These are phyloP conservation scores for Boletellus sp. DNA, from an alignment of 1,284 basidiomycete species.

Conservation along the genomic window DNA sequence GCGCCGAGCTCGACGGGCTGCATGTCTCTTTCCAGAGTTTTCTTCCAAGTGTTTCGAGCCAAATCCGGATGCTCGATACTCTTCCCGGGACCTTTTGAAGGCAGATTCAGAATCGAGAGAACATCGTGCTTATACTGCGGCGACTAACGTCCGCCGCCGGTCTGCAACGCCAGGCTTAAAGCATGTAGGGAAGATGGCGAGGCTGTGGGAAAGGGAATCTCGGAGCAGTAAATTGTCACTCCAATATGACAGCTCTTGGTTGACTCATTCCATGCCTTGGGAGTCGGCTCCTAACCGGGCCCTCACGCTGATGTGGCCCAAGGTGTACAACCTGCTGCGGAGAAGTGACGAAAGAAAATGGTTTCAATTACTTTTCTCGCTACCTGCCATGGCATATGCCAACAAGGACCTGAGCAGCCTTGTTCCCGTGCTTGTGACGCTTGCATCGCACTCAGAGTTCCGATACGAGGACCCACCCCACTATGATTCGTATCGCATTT, in stretches of 20 bases:
- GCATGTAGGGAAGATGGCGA: conserved; percentile 7
- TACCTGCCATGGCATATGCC: conserved; percentile 30
- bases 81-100: conserved; percentile 10
- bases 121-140: conserved; percentile 14
- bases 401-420: conserved; percentile 9
- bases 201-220: conserved; percentile 4
- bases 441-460: conserved; percentile 23
- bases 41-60: background rate
- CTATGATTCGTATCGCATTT: conserved; percentile 10
- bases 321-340: conserved; percentile 31
- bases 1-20: conserved; percentile 13
- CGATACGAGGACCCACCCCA: conserved; percentile 9
- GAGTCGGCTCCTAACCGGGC: too few relatives aligned
- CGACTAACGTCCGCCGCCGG: conserved; percentile 5
- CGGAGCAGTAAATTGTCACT: conserved; percentile 4
- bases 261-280: conserved; percentile 2
- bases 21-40: conserved; percentile 11
- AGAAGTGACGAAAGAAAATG: conserved; percentile 4
- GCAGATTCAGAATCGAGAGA: conserved; percentile 1
- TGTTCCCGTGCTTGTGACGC: conserved; percentile 30
- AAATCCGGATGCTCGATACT: conserved; percentile 14
- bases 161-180: background rate
- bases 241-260: conserved; percentile 19
- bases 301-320: conserved; percentile 25
- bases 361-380: conserved; percentile 30